phyloP scores from a whole-genome alignment of 2,329 filamentous ascomycete species.

The Aspergillus felis region DNA sequence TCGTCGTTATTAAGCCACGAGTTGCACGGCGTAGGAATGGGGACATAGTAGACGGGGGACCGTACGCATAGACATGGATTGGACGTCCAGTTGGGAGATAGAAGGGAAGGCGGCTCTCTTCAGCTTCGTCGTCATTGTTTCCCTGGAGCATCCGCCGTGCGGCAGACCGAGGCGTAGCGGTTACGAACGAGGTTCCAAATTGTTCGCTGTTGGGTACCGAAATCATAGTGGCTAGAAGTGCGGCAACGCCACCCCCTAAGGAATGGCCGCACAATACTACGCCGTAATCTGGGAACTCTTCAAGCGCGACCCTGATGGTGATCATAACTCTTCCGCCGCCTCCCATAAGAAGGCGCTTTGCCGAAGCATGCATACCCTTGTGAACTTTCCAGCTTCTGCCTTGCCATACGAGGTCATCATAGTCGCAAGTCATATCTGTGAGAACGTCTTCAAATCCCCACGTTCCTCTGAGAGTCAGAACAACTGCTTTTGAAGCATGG shows the following conservation, averaged over 20 bases:
- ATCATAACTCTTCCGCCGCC: conserved; percentile 63
- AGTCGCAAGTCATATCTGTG: conserved; percentile 71
- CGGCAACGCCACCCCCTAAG: conserved; percentile 65
- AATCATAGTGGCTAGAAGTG: conserved; percentile 67
- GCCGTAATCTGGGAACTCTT: conserved; percentile 65
- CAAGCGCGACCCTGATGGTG: conserved; percentile 62
- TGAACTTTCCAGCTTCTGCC: conserved; percentile 66
- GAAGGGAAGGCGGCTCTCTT: conserved; percentile 27
- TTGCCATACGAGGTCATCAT: conserved; percentile 58
- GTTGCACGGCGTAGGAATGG: conserved; percentile 66
- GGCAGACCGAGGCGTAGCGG: conserved; percentile 42
- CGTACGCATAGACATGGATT: conserved; percentile 77
- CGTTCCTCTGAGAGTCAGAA: conserved; percentile 68
- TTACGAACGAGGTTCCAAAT: conserved; percentile 58
- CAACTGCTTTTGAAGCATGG: conserved; percentile 66
- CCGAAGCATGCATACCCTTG: conserved; percentile 70
- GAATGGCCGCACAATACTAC: conserved; percentile 68
- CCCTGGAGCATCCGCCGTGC: conserved; percentile 40
- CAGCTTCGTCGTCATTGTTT: conserved; percentile 12
- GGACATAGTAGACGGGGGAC: conserved; percentile 69
- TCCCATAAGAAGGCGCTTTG: conserved; percentile 63
- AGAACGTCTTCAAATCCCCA: conserved; percentile 70
- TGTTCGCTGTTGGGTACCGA: conserved; percentile 55
- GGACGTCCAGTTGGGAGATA: conserved; percentile 63
- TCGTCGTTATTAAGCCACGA: conserved; percentile 68